Conservation (phyloP, 1,139 yeast species). For the Zygosaccharomyces pseudobailii region DNA sequence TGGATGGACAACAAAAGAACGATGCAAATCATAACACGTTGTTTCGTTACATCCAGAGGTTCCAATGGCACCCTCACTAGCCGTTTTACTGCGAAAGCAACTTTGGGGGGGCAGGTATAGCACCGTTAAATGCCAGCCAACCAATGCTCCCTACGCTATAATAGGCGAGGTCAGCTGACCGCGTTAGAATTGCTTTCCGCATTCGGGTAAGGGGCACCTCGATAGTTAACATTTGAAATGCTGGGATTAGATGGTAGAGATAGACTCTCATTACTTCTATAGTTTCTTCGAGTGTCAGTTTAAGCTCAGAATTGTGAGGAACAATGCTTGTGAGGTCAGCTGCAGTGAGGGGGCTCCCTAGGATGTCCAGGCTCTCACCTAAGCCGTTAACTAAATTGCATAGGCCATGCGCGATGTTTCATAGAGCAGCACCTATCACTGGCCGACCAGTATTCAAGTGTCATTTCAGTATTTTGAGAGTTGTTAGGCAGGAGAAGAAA, state of each 20-base stretch:
- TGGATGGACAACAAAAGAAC: too few relatives aligned
- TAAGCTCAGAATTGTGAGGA: neutral
- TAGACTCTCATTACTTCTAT: too few relatives aligned
- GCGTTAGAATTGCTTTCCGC: neutral
- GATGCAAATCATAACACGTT: too few relatives aligned
- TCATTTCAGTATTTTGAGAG: conserved; percentile 3
- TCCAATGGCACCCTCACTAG: too few relatives aligned
- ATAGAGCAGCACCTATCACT: neutral
- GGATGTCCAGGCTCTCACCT: neutral
- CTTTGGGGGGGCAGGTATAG: conserved; percentile 74
- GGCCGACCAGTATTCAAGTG: conserved; percentile 1
- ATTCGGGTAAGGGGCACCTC: neutral
- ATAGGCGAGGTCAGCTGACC: conserved; percentile 1
- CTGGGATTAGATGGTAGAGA: neutral
- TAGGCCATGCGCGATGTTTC: neutral
- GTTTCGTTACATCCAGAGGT: too few relatives aligned
- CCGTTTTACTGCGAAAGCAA: conserved; percentile 32
- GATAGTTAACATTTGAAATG: neutral
- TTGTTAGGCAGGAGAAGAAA: conserved; percentile 1
- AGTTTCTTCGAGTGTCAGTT: too few relatives aligned
- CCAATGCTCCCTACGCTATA: neutral
- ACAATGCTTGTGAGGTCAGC: conserved; percentile 2
- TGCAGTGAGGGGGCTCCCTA: neutral
- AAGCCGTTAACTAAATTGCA: neutral
- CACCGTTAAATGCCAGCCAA: neutral